Evolutionary conservation across 345 rosid species (phyloP), one percentile per base, ranked within the genome.

Genomic region (Lumnitzera racemosa): DNA sequence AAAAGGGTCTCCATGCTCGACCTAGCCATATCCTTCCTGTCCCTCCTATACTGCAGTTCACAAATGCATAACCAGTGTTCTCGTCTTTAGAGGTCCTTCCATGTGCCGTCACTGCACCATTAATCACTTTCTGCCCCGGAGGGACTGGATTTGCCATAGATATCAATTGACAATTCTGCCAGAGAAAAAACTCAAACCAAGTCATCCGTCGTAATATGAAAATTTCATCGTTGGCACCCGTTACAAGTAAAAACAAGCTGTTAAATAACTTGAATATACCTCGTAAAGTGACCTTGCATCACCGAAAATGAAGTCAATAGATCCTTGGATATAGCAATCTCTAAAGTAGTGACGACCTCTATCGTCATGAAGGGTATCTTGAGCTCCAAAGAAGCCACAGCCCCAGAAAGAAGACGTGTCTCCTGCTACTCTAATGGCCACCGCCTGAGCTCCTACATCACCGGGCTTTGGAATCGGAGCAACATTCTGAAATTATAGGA

Each of bases 381-480:
- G 99, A 58, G 97, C 96, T 70, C 99, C 99, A 20, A 85, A 87
- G 80, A 92, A 92, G 51, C 97, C 96, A 49, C 99, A 92, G 2
- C 97, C 96, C 61, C 73, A 65, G 54, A 92, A 92, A 8, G 81
- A 83, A 0, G 94, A 74, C 68, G 84, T 70, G 61, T 92, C 99
- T 56, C 91, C 96, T 0, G 74, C 25, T 23, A 90, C 70, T 71
- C 97, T 82, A 43, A 90, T 74, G 10, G 97, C 97, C 46, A 92
- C 98, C 12, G 91, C 96, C 61, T 92, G 98, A 8, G 90, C 96
- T 55, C 91, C 96, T 0, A 52, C 55, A 20, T 75, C 95, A 13
- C 98, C 98, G 0, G 98, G 98, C 12, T 69, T 77, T 3, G 95
- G 89, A 51, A 84, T 83, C 7, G 96, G 95, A 16, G 96, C 98